Conservation (phyloP, 2,329 filamentous ascomycete species). For the Plenodomus lindquistii region DNA sequence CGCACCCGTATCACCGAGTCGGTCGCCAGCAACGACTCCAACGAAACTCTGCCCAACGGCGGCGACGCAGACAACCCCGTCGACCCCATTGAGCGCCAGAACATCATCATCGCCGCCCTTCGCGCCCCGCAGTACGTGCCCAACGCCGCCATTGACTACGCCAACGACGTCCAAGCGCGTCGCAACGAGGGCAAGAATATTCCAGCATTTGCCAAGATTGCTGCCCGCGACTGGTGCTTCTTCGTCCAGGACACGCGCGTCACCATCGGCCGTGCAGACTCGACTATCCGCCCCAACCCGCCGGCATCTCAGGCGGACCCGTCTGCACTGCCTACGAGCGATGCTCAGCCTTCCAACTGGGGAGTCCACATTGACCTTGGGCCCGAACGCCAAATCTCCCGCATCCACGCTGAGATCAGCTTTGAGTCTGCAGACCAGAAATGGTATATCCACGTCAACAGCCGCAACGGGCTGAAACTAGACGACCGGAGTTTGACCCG, state of each 20-base stretch:
- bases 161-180: constrained; percentile 53
- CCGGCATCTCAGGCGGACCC: constrained; percentile 32
- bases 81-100: constrained; percentile 43
- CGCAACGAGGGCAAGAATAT: constrained; percentile 50
- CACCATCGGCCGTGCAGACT: constrained; percentile 68
- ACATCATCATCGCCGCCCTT: constrained; percentile 46
- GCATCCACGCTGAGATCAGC: constrained; percentile 54
- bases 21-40: constrained; percentile 48
- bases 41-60: constrained; percentile 41
- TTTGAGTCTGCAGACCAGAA: constrained; percentile 54
- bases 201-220: constrained; percentile 77
- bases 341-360: constrained; percentile 37
- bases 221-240: constrained; percentile 81
- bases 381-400: constrained; percentile 55
- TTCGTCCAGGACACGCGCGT: constrained; percentile 76
- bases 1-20: constrained; percentile 43
- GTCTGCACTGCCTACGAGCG: constrained; percentile 27
- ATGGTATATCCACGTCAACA: constrained; percentile 87
- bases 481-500: constrained; percentile 74
- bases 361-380: constrained; percentile 81
- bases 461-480: constrained; percentile 86
- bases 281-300: constrained; percentile 32
- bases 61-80: constrained; percentile 33
- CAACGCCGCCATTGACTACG: constrained; percentile 61
- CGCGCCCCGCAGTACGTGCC: constrained; percentile 54